Evolutionary conservation across 2,329 filamentous ascomycete species (phyloP).

Genomic region (Fusarium sp.): DNA sequence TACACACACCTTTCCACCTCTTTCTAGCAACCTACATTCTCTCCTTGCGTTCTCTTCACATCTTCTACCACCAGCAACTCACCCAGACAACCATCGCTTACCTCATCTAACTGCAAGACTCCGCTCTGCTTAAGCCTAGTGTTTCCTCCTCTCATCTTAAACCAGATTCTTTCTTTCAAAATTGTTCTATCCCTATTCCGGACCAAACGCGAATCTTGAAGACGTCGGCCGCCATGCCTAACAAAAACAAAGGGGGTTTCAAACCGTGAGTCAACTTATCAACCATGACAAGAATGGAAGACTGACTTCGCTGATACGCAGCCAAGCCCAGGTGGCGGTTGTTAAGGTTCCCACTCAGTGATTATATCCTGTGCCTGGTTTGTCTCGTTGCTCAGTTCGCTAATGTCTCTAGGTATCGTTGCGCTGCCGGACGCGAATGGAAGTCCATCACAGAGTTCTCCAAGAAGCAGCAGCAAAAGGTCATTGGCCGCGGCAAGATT

Average conservation of each 20-base stretch:
- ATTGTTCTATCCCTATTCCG: not conserved
- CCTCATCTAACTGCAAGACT: not conserved
- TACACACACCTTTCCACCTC: not conserved
- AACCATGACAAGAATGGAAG: not conserved
- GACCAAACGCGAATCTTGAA: not conserved
- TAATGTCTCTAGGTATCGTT: slow-evolving; percentile 51
- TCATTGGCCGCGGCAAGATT: slow-evolving; percentile 20
- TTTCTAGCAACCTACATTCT: not conserved
- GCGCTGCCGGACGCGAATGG: slow-evolving; percentile 57
- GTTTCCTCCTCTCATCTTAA: not conserved
- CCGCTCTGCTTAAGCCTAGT: not conserved
- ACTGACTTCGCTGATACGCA: slow-evolving; percentile 8
- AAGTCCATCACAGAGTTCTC: slow-evolving; percentile 54
- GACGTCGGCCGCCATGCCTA: slow-evolving; percentile 19
- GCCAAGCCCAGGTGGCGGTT: slow-evolving; percentile 1
- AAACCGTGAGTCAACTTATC: slow-evolving; percentile 32
- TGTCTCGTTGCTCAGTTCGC: not conserved
- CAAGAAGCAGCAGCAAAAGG: slow-evolving; percentile 50
- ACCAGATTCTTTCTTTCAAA: not conserved
- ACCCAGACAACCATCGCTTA: not conserved
- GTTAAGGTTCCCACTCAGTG: slow-evolving; percentile 23
- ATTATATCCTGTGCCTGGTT: not conserved
- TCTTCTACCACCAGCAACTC: not conserved
- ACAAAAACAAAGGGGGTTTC: slow-evolving; percentile 23
- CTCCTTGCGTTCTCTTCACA: not conserved